Base-by-base conservation (phyloP, 306 rosid species). In the Boehmeria nivea region DNA sequence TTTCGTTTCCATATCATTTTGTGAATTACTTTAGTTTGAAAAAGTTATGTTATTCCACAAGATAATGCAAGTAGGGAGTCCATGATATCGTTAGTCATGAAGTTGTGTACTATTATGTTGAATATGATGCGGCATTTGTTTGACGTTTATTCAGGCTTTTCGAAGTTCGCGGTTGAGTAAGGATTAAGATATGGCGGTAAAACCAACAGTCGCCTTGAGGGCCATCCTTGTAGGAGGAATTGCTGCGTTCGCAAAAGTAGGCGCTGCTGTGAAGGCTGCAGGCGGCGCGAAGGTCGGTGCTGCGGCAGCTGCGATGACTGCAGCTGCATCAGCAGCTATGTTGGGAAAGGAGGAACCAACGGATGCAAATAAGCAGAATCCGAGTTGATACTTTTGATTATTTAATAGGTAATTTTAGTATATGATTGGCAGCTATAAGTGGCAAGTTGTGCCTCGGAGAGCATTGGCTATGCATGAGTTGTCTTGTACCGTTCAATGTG, bases 121-220 rank as follows among this genome's bases (percentile, higher is more conserved):
- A n/a, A n/a, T n/a, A n/a, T n/a, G n/a, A n/a, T n/a, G n/a, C n/a
- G n/a, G n/a, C n/a, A n/a, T n/a, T n/a, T n/a, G n/a, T n/a, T n/a
- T n/a, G n/a, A n/a, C n/a, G n/a, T n/a, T n/a, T n/a, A n/a, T n/a
- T n/a, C n/a, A n/a, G n/a, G n/a, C n/a, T n/a, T n/a, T n/a, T n/a
- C n/a, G n/a, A n/a, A n/a, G n/a, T n/a, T n/a, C n/a, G n/a, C n/a
- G 36, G 36, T 31, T 31, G 5, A 31, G 36, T 31, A 31, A 31
- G 36, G 36, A 14, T 27, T 4, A 31, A 69, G 57, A 42, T 40
- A 85, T 85, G 97, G 82, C 57, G 9, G 57, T 83, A 57, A 89
- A 85, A 62, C 97, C 97, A 18, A 83, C 93, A 19, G 94, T 89
- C 69, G 97, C 89, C 14, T 62, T 89, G 39, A 78, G 97, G 58